phyloP scores from a whole-genome alignment of 441 rosid species.

The Isatis lusitanica region DNA sequence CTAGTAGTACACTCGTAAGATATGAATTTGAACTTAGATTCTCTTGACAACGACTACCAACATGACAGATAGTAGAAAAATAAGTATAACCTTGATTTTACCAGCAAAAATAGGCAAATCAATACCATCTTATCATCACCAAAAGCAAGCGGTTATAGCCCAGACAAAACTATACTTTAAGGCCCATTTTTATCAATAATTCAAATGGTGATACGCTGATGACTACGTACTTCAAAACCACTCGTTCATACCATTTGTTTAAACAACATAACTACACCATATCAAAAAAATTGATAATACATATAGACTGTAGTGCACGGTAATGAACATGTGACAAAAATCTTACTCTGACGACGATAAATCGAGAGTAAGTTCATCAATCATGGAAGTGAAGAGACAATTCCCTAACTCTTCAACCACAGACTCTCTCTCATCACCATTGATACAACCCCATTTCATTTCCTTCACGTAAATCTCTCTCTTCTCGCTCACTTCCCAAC shows the following conservation, averaged over 20 bases:
- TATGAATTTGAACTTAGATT: not conserved
- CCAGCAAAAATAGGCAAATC: no score
- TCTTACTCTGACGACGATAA: slow-evolving; percentile 4
- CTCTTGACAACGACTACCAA: not conserved
- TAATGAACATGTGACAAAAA: not conserved
- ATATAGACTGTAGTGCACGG: not conserved
- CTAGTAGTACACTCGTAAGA: not conserved
- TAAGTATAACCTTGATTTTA: not conserved
- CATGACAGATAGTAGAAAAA: not conserved
- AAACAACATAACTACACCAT: not conserved
- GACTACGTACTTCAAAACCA: not conserved
- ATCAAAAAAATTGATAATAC: not conserved
- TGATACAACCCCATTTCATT: slow-evolving; percentile 33
- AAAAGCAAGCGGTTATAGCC: not conserved
- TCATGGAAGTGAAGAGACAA: slow-evolving; percentile 42
- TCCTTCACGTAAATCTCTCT: slow-evolving; percentile 47
- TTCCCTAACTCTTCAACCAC: slow-evolving; percentile 45
- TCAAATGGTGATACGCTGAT: not conserved
- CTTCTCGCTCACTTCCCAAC: slow-evolving; percentile 56
- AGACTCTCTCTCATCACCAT: slow-evolving; percentile 16
- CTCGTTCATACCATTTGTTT: not conserved
- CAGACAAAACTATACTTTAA: not conserved
- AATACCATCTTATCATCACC: not conserved
- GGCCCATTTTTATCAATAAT: not conserved
- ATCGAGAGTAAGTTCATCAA: slow-evolving; percentile 55